Evolutionary conservation across 306 rosid genomes (phyloP).

Genomic region (Gleditsia sinensis): DNA sequence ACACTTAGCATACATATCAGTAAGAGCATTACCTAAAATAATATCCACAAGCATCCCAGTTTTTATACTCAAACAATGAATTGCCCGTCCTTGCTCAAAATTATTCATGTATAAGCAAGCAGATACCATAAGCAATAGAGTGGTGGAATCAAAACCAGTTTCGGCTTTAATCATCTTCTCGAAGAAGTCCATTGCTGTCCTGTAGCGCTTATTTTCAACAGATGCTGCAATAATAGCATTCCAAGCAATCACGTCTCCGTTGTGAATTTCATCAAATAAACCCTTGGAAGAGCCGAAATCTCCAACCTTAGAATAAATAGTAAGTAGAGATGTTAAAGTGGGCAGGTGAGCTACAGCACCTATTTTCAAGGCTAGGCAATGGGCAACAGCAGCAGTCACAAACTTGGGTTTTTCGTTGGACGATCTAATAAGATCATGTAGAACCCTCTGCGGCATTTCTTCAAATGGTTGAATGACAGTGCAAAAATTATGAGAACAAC

Average conservation of each 20-base stretch:
- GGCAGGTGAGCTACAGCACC: constrained; percentile 52
- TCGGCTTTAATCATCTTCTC: constrained; percentile 39
- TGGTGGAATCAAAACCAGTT: constrained; percentile 57
- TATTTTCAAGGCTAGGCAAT: constrained; percentile 48
- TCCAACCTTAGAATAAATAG: constrained; percentile 48
- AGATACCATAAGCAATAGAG: constrained; percentile 57
- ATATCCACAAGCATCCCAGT: constrained; percentile 50
- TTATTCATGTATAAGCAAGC: constrained; percentile 38
- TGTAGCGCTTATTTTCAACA: constrained; percentile 39
- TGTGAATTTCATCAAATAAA: constrained; percentile 47
- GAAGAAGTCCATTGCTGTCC: constrained; percentile 43
- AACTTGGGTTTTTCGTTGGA: constrained; percentile 26
- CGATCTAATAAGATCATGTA: constrained; percentile 30
- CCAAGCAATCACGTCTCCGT: constrained; percentile 55
- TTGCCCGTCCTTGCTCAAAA: constrained; percentile 44
- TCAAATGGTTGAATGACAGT: constrained; percentile 35
- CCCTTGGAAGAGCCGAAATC: constrained; percentile 42
- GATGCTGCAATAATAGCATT: constrained; percentile 60
- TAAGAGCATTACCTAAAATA: constrained; percentile 49
- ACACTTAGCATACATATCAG: constrained; percentile 59
- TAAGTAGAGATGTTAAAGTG: constrained; percentile 53
- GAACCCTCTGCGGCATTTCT: constrained; percentile 42
- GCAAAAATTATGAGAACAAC: background rate
- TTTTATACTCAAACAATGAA: constrained; percentile 55
- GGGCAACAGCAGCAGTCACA: constrained; percentile 37